Evolutionary conservation across 1,284 basidiomycete species (phyloP).

Genomic region (Takashimella tepidaria): DNA sequence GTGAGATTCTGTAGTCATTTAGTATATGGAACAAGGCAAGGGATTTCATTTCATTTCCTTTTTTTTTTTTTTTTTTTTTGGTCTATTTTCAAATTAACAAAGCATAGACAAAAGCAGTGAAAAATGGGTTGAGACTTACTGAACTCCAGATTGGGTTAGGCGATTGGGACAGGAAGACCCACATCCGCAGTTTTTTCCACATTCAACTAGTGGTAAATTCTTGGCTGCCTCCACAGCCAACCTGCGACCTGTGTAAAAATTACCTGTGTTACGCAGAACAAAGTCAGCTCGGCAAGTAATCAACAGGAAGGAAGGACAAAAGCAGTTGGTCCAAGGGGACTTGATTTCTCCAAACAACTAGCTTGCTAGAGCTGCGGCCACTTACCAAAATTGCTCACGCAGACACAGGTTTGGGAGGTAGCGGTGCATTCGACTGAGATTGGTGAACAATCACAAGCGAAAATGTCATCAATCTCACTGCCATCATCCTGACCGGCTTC

Average conservation of each 20-base stretch:
- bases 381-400: not conserved
- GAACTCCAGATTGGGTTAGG: conserved; percentile 25
- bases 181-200: not conserved
- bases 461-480: too few relatives aligned
- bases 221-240: not conserved
- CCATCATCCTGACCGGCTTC: too few relatives aligned
- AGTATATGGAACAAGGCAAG: conserved; percentile 22
- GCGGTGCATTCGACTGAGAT: not conserved
- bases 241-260: not conserved
- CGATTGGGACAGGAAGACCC: conserved; percentile 18
- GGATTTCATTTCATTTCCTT: too few relatives aligned
- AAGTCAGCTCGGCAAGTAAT: not conserved
- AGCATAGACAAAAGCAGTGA: not conserved
- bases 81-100: too few relatives aligned
- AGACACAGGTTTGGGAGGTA: not conserved
- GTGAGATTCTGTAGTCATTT: not conserved
- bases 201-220: not conserved
- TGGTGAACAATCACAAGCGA: not conserved
- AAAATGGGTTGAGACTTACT: conserved; percentile 13
- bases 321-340: too few relatives aligned
- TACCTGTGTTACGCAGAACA: not conserved
- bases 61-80: too few relatives aligned
- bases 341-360: too few relatives aligned
- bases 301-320: too few relatives aligned
- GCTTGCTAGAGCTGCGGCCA: too few relatives aligned